Evolutionary conservation across 345 rosid species (phyloP).

Genomic region (Anastatica hierochuntica): DNA sequence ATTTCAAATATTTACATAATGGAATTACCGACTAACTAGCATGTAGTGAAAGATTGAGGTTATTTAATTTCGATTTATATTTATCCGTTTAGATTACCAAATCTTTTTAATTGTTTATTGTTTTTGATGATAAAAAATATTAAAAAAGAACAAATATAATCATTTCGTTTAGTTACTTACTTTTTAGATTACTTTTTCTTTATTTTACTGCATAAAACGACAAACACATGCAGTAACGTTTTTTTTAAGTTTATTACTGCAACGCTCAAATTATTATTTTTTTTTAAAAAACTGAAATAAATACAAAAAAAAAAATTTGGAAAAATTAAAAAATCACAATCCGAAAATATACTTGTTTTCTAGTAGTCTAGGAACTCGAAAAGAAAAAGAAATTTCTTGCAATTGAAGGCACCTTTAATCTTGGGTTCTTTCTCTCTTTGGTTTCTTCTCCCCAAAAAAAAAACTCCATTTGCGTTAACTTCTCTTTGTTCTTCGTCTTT

Average conservation of each 20-base stretch:
- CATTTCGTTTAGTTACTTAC: too few species aligned
- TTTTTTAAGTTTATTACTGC: conserved; percentile 16
- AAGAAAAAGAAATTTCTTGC: conserved; percentile 56
- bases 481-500: neutral
- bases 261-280: too few species aligned
- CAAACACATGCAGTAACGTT: conserved; percentile 5
- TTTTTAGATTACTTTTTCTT: neutral
- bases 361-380: conserved; percentile 5
- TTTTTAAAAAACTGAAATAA: too few species aligned
- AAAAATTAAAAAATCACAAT: conserved; percentile 5
- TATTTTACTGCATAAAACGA: conserved; percentile 15
- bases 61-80: too few species aligned
- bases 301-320: neutral
- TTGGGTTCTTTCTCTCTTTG: conserved; percentile 4
- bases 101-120: too few species aligned
- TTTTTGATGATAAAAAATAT: too few species aligned
- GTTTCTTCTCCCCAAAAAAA: conserved; percentile 47
- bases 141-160: neutral
- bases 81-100: too few species aligned
- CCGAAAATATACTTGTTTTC: too few species aligned
- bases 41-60: too few species aligned
- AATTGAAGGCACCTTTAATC: conserved; percentile 51
- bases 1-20: too few species aligned
- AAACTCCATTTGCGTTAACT: conserved; percentile 20
- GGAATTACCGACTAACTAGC: too few species aligned